phyloP scores from a whole-genome alignment of 371 early-diverging fungal genomes.

The Mucor velutinosus region DNA sequence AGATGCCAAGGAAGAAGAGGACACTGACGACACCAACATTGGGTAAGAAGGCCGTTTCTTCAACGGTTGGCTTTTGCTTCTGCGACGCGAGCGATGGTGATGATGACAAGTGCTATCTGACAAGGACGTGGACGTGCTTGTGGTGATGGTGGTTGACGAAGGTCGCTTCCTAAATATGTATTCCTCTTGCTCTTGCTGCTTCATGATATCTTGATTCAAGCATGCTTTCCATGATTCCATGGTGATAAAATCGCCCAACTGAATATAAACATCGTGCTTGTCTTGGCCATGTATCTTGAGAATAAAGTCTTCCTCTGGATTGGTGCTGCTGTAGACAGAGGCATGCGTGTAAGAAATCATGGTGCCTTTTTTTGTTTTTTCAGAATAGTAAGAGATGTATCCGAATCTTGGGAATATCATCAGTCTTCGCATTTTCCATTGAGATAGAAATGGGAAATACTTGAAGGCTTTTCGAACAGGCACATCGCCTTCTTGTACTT shows the following conservation, averaged over 20 bases:
- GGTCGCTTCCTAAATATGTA: neutral
- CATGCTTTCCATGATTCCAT: constrained; percentile 48
- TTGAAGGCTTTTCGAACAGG: constrained; percentile 50
- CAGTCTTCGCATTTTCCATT: constrained; percentile 57
- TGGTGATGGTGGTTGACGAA: neutral
- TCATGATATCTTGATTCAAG: constrained; percentile 20
- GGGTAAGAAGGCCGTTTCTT: neutral
- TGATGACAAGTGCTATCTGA: neutral
- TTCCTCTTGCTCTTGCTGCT: constrained; percentile 6
- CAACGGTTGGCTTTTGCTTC: neutral
- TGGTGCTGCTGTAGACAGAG: constrained; percentile 30
- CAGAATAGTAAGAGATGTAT: constrained; percentile 54
- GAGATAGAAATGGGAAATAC: constrained; percentile 50
- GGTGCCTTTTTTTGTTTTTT: constrained; percentile 42
- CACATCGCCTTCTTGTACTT: constrained; percentile 46
- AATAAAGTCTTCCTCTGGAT: constrained; percentile 44
- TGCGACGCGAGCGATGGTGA: neutral
- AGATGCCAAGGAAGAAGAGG: neutral
- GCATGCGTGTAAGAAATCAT: constrained; percentile 50
- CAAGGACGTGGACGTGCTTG: neutral
- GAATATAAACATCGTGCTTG: constrained; percentile 45
- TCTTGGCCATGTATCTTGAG: constrained; percentile 49
- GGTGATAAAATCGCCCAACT: constrained; percentile 46
- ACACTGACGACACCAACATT: neutral
- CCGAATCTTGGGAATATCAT: constrained; percentile 53